Conservation (phyloP, 257 asterid genomes). For the Solanum paucissectum region DNA sequence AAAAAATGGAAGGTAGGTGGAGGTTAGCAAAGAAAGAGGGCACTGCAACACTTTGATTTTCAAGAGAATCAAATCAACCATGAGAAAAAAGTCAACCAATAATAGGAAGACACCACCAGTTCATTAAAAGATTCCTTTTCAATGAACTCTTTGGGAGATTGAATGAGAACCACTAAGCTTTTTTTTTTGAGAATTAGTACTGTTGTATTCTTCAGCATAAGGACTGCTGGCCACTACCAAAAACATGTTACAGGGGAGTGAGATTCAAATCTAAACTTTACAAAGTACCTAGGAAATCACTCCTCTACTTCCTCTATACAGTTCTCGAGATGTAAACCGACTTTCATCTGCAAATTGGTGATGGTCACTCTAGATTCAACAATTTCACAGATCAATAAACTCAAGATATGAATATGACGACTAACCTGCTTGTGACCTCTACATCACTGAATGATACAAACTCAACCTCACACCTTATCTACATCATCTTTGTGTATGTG, state of each 20-base stretch:
- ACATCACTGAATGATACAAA: not conserved
- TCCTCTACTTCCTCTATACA: not conserved
- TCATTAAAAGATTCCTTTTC: not conserved
- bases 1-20: not conserved
- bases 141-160: not conserved
- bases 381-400: not conserved
- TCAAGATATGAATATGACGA: not conserved
- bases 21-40: not conserved
- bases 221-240: not conserved
- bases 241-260: not conserved
- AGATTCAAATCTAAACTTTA: not conserved
- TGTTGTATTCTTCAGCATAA: too few relatives aligned
- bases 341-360: not conserved
- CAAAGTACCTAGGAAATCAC: not conserved
- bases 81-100: not conserved
- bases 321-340: not conserved
- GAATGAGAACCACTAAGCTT: not conserved
- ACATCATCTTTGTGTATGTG: not conserved
- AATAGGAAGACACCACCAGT: not conserved
- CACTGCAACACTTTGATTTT: not conserved
- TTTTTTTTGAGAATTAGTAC: too few relatives aligned
- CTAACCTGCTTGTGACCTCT: not conserved
- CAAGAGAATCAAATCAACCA: not conserved
- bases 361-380: not conserved
- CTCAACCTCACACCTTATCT: not conserved